Base-by-base conservation (phyloP, 805 yeast species). In the Naumovozyma castellii region DNA sequence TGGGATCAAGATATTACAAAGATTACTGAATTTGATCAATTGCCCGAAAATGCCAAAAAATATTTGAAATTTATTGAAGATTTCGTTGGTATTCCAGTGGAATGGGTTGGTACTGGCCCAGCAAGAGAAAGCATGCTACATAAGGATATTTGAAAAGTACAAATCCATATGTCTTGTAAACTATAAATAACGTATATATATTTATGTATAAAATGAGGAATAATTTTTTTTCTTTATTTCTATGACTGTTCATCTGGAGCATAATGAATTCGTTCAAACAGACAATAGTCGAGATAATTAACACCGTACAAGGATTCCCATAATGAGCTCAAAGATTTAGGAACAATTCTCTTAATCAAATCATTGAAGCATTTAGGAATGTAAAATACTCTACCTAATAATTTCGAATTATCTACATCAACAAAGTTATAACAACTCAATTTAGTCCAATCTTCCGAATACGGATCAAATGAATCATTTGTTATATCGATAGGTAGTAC, bases 91-190 rank as follows among this genome's bases (percentile, higher is more conserved):
- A 90, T 85, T 43, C 95, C 94, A 41, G 74, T 92, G 47, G 83
- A 82, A 62, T 92, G 97, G 97, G 92, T 92, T 46, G 98, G 98
- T 61, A 92, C 95, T 42, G 98, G 98, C 47, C 97, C 98, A 47
- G 95, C 86, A 39, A 84, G 97, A 69, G 94, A 83, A 42, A 78
- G 88, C 29, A 88, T 87, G 96, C 72, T 87, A 53, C 78, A 76
- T 51, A 80, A 77, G 61, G 49, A 57, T 14, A 29, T 29, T n/a
- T 29, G n/a, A n/a, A n/a, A n/a, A n/a, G n/a, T n/a, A n/a, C n/a
- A n/a, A n/a, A n/a, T n/a, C n/a, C n/a, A n/a, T n/a, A n/a, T n/a
- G n/a, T n/a, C n/a, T n/a, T n/a, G 32, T 29, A 29, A 29, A 9
- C 13, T 29, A 29, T 22, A 22, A 12, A 22, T 14, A 30, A n/a